A percentile compares a stretch with the other conserved stretches of the same genome.
Evolutionary conservation across 768 basidiomycete species (phyloP).

Genomic region (Phanerochaete carnosa): DNA sequence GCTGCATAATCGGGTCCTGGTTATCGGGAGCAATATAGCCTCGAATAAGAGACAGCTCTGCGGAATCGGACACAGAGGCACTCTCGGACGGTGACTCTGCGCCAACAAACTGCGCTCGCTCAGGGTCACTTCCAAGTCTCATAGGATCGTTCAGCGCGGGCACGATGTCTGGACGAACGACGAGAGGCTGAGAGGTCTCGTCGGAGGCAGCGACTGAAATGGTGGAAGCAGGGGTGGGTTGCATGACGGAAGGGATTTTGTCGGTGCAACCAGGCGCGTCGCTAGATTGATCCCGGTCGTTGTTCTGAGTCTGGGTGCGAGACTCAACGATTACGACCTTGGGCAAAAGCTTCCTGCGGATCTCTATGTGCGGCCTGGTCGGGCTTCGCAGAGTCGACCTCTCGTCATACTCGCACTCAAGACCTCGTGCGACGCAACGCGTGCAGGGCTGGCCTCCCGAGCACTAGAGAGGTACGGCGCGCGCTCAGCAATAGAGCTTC

Average conservation of each 20-base stretch:
- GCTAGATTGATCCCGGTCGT: background rate
- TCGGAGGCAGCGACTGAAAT: background rate
- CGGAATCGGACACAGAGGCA: background rate
- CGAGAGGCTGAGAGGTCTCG: background rate
- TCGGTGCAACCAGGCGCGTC: background rate
- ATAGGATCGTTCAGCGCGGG: background rate
- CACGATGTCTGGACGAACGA: background rate
- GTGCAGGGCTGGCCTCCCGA: conserved; percentile 55
- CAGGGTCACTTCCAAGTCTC: background rate
- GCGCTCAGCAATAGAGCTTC: background rate
- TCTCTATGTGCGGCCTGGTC: background rate
- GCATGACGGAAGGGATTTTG: background rate
- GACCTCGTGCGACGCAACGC: conserved; percentile 46
- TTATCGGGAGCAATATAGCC: background rate
- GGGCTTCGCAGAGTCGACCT: conserved; percentile 3
- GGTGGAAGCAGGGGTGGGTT: background rate
- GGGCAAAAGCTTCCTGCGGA: background rate
- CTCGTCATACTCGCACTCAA: conserved; percentile 47
- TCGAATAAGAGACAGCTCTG: background rate
- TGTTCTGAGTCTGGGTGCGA: background rate
- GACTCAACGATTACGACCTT: background rate
- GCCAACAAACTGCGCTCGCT: background rate
- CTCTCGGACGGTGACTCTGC: background rate
- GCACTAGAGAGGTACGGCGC: conserved; percentile 34
- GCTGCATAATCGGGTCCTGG: background rate